These are phyloP conservation scores for Acanthamoeba quina DNA, from an alignment of 208 protist genomes.

Conservation along the genomic window DNA sequence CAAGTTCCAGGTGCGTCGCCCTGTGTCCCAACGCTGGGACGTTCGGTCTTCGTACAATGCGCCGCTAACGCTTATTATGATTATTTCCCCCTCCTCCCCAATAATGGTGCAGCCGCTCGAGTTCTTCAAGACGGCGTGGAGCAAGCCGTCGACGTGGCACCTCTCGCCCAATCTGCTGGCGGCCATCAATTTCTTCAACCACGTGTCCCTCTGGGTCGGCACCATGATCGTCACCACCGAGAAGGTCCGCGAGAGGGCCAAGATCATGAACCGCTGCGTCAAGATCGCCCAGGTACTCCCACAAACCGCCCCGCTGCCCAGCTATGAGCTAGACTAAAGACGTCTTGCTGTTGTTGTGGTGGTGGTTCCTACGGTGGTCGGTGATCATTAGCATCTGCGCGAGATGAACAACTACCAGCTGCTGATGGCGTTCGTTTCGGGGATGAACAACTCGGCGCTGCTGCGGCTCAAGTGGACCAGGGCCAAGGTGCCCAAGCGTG, in stretches of 20 bases:
- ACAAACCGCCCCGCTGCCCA: no score
- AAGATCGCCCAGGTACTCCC: conserved; percentile 55
- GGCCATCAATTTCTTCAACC: conserved; percentile 61
- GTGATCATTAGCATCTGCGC: neutral
- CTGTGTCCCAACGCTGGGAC: neutral
- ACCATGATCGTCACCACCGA: conserved; percentile 35
- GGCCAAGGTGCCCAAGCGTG: conserved; percentile 50
- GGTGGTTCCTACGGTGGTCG: no score
- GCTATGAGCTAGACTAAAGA: no score
- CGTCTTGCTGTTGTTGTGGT: no score
- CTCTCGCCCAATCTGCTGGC: conserved; percentile 33
- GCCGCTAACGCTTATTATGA: neutral
- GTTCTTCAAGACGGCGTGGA: conserved; percentile 53
- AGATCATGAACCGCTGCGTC: conserved; percentile 47
- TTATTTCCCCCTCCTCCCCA: neutral
- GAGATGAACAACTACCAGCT: conserved; percentile 74
- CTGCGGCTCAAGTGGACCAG: conserved; percentile 65
- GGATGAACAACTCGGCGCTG: conserved; percentile 54
- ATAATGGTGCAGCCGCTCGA: neutral
- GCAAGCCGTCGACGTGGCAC: conserved; percentile 19
- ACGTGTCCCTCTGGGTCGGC: conserved; percentile 50
- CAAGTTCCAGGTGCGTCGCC: conserved; percentile 35
- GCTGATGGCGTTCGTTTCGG: conserved; percentile 43
- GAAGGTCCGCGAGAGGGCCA: conserved; percentile 56
- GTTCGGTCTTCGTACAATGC: neutral